phyloP scores from a whole-genome alignment of 768 basidiomycete species.

The Porphyrellus cyaneotinctus region DNA sequence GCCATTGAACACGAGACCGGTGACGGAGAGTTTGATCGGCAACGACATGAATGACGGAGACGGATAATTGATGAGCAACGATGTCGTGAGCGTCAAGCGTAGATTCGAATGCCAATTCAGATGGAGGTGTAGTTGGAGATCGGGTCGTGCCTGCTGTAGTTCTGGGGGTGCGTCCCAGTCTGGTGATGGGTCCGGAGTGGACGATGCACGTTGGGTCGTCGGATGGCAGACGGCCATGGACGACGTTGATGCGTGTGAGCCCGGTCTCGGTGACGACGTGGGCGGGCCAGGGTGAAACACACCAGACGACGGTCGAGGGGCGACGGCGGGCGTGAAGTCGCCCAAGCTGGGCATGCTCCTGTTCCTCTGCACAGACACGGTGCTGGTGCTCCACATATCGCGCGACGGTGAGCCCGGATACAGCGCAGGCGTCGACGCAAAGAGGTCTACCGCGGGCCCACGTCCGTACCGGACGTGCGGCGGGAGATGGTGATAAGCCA shows the following conservation, averaged over 20 bases:
- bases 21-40: constrained; percentile 91
- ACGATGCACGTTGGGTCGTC: constrained; percentile 15
- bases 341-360: constrained; percentile 38
- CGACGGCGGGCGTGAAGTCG: constrained; percentile 34
- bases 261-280: constrained; percentile 23
- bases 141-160: constrained; percentile 38
- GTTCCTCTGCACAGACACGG: constrained; percentile 9
- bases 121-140: constrained; percentile 86
- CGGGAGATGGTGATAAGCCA: constrained; percentile 66
- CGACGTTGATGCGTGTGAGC: constrained; percentile 15
- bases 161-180: constrained; percentile 21
- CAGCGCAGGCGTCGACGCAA: constrained; percentile 49
- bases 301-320: constrained; percentile 18
- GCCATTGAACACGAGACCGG: constrained; percentile 80
- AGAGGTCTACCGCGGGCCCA: constrained; percentile 54
- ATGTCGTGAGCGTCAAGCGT: constrained; percentile 85
- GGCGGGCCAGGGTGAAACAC: constrained; percentile 35
- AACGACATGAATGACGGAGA: constrained; percentile 95
- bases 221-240: constrained; percentile 15
- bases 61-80: constrained; percentile 94
- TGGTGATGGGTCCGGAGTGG: constrained; percentile 1
- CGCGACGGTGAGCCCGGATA: constrained; percentile 35
- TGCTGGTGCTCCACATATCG: constrained; percentile 42
- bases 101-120: constrained; percentile 86
- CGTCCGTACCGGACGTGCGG: constrained; percentile 69